A percentile compares a stretch with the other conserved stretches of the same genome.
phyloP scores from a whole-genome alignment of 352 stramenopile species.

The Pythium monospermum region DNA sequence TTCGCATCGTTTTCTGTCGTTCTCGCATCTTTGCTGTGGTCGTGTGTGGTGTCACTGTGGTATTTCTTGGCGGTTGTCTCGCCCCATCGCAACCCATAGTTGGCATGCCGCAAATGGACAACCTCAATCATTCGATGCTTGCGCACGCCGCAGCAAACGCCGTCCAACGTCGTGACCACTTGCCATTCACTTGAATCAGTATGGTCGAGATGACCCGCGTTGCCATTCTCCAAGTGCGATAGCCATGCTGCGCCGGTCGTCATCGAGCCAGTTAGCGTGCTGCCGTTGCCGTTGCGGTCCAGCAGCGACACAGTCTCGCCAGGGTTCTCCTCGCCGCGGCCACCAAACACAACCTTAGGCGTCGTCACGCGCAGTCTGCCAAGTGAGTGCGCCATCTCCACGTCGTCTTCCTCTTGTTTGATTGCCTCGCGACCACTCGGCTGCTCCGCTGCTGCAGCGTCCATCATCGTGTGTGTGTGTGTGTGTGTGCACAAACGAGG shows the following conservation, averaged over 20 bases:
- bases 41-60: conserved; percentile 2
- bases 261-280: too few relatives aligned
- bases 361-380: conserved; percentile 16
- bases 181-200: conserved; percentile 14
- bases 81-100: conserved; percentile 48
- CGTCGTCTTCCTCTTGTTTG: background rate
- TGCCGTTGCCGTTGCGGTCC: conserved; percentile 2
- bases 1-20: background rate
- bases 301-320: conserved; percentile 24
- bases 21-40: background rate
- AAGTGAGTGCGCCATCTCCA: background rate
- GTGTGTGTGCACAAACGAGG: background rate
- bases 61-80: background rate
- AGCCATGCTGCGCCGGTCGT: conserved; percentile 2
- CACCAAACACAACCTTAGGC: conserved; percentile 18
- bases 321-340: conserved; percentile 20
- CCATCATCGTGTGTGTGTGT: conserved; percentile 4
- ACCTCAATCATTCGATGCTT: conserved; percentile 29
- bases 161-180: conserved; percentile 9
- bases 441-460: background rate
- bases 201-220: too few relatives aligned
- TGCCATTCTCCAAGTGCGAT: conserved; percentile 6
- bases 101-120: conserved; percentile 47
- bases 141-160: background rate
- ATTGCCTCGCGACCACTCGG: background rate